Evolutionary conservation across 495 filamentous ascomycete genomes (phyloP).

Genomic region (Cercophora scortea): DNA sequence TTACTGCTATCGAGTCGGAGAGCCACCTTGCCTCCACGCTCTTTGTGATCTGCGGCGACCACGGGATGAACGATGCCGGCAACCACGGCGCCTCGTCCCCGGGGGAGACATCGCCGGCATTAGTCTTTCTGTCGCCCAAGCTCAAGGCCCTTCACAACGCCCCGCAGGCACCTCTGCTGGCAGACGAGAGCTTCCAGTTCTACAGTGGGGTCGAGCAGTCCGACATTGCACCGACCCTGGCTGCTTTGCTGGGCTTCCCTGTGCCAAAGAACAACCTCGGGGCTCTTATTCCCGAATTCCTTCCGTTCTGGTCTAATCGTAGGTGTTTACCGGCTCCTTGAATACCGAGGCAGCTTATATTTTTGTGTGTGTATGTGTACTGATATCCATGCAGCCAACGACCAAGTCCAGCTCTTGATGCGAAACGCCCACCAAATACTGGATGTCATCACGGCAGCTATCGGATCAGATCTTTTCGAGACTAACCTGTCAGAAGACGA

Average conservation of each 20-base stretch:
- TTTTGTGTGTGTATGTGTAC: not conserved
- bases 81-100: slow-evolving; percentile 92
- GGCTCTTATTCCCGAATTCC: slow-evolving; percentile 71
- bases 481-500: slow-evolving; percentile 18
- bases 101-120: slow-evolving; percentile 86
- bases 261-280: slow-evolving; percentile 89
- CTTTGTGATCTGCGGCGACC: slow-evolving; percentile 84
- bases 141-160: slow-evolving; percentile 49
- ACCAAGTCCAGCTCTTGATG: slow-evolving; percentile 58
- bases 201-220: slow-evolving; percentile 84
- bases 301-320: slow-evolving; percentile 62
- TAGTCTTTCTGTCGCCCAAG: slow-evolving; percentile 88
- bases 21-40: slow-evolving; percentile 68
- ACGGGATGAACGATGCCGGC: slow-evolving; percentile 98
- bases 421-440: slow-evolving; percentile 75
- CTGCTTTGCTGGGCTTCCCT: slow-evolving; percentile 77
- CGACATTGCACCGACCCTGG: slow-evolving; percentile 86
- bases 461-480: slow-evolving; percentile 49
- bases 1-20: slow-evolving; percentile 60
- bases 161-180: slow-evolving; percentile 36
- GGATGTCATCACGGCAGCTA: slow-evolving; percentile 62
- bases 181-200: slow-evolving; percentile 60
- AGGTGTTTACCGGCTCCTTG: slow-evolving; percentile 24
- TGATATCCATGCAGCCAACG: slow-evolving; percentile 30
- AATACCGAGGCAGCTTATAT: no score